phyloP scores from a whole-genome alignment of 1,284 basidiomycete species.

The Ustilago vetiveriae region DNA sequence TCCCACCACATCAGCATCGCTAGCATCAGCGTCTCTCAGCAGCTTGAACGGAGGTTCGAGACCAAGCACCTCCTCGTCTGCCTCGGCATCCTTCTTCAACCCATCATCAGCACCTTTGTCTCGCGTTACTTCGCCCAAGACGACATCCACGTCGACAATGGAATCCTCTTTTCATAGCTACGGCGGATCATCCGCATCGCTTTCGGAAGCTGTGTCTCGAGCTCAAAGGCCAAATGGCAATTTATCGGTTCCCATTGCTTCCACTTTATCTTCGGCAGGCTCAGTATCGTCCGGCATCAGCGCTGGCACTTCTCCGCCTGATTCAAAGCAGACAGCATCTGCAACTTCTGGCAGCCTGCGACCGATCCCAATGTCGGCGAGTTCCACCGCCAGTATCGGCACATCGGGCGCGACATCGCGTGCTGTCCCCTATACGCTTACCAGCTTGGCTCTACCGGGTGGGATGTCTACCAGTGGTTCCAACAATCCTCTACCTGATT shows the following conservation, averaged over 20 bases:
- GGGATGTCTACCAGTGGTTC: conserved; percentile 7
- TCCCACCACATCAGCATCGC: conserved; percentile 6
- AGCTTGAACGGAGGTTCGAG: conserved; percentile 8
- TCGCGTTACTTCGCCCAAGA: conserved; percentile 29
- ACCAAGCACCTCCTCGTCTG: conserved; percentile 23
- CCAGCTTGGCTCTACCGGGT: too few species aligned
- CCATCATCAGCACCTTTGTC: conserved; percentile 15
- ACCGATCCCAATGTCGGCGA: conserved; percentile 17
- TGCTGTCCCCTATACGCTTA: conserved; percentile 1
- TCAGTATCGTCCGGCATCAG: conserved; percentile 20
- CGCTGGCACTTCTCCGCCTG: not conserved
- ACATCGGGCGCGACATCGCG: too few species aligned
- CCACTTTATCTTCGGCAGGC: conserved; percentile 25
- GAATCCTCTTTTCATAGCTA: conserved; percentile 11
- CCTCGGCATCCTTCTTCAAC: conserved; percentile 13
- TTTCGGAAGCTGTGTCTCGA: conserved; percentile 18
- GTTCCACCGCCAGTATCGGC: conserved; percentile 12
- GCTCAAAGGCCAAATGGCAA: not conserved
- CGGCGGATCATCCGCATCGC: conserved; percentile 26
- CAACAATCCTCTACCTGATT: conserved; percentile 1
- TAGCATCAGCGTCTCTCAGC: conserved; percentile 16
- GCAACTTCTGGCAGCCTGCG: not conserved
- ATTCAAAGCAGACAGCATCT: not conserved
- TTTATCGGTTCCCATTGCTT: conserved; percentile 10
- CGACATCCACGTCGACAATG: conserved; percentile 13